Conservation (phyloP, 148 eudicot genomes). For the Vaccinium macrocarpon region DNA sequence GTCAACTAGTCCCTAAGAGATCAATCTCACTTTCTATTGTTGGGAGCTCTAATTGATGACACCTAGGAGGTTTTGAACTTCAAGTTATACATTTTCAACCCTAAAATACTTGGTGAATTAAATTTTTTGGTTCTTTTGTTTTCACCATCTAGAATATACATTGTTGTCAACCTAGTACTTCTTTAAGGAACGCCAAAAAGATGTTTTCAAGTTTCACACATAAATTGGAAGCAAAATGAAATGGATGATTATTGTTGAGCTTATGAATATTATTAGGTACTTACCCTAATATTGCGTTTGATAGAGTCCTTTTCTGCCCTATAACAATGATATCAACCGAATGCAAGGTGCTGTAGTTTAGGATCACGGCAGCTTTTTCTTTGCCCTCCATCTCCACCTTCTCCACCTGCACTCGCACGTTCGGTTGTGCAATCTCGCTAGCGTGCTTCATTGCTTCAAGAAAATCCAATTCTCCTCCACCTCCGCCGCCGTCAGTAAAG, state of each 20-base stretch:
- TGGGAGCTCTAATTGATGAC: neutral
- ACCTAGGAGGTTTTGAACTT: neutral
- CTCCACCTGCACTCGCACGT: constrained; percentile 32
- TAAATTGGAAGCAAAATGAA: neutral
- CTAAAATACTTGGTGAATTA: neutral
- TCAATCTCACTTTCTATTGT: neutral
- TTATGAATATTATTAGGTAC: neutral
- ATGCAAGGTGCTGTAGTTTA: constrained; percentile 28
- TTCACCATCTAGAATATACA: neutral
- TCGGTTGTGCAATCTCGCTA: constrained; percentile 38
- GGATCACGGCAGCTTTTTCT: constrained; percentile 48
- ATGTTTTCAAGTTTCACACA: neutral
- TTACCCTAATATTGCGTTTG: constrained; percentile 49
- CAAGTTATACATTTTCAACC: neutral
- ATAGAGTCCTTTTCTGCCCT: constrained; percentile 48
- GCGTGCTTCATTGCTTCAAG: constrained; percentile 50
- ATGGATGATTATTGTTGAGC: neutral
- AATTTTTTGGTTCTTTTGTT: neutral
- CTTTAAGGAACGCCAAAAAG: neutral
- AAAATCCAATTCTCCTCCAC: constrained; percentile 33
- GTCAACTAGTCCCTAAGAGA: neutral
- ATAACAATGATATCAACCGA: constrained; percentile 47
- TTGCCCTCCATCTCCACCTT: constrained; percentile 45
- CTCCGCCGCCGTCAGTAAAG: neutral
- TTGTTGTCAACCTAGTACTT: neutral